Percentiles rank a stretch among this genome's conserved stretches.
Conservation (phyloP, 257 asterid species). For the Mitragyna speciosa region DNA sequence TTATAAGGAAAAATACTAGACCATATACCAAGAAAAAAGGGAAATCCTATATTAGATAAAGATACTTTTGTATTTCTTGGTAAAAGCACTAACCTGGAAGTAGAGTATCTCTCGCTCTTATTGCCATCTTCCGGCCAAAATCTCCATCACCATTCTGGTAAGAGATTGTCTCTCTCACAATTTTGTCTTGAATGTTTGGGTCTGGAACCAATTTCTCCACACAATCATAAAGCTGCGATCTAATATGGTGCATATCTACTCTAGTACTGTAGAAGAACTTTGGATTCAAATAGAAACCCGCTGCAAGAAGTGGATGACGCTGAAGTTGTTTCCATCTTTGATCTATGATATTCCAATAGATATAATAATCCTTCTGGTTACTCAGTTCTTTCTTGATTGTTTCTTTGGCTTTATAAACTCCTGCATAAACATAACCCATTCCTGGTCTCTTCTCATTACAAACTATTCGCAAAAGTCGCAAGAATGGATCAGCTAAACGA, state of each 20-base stretch:
- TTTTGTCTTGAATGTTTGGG: constrained; percentile 65
- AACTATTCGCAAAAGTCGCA: constrained; percentile 72
- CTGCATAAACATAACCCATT: constrained; percentile 83
- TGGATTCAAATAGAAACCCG: constrained; percentile 92
- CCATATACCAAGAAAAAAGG: not conserved
- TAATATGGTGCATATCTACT: constrained; percentile 71
- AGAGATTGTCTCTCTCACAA: constrained; percentile 75
- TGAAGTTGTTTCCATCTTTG: constrained; percentile 77
- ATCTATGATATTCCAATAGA: constrained; percentile 79
- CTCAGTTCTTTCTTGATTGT: constrained; percentile 73
- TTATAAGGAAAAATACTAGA: not conserved
- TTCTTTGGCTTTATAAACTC: constrained; percentile 84
- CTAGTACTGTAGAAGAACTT: constrained; percentile 76
- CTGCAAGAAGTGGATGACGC: constrained; percentile 78
- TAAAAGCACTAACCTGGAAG: constrained; percentile 71
- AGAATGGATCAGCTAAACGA: constrained; percentile 62
- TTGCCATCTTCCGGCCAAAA: constrained; percentile 94
- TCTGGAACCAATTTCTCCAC: constrained; percentile 85
- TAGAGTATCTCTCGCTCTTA: constrained; percentile 81
- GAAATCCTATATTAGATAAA: not conserved
- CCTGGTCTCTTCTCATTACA: constrained; percentile 73
- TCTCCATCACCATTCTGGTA: constrained; percentile 80
- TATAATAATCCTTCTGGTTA: constrained; percentile 52
- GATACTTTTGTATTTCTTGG: not conserved
- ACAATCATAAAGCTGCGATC: constrained; percentile 75